Evolutionary conservation across 176 grass and related monocot genomes (phyloP), one percentile per base, ranked within the genome.

Genomic region (Triticum urartu): DNA sequence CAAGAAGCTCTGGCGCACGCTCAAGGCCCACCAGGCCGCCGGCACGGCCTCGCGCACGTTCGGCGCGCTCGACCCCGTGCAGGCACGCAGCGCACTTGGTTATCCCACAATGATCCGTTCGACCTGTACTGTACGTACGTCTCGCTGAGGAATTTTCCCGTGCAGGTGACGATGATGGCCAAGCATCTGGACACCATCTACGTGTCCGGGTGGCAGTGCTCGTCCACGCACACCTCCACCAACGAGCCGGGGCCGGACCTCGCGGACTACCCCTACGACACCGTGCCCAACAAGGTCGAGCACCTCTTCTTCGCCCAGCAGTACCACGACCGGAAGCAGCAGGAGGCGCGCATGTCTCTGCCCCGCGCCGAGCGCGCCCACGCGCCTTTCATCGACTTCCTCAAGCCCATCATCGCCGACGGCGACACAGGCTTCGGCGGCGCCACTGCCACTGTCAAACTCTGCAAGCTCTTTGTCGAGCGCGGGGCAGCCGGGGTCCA

Each of bases 171-270:
- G 26, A 98, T 95, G 95, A 98, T 98, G 95, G 93, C 93, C 9
- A 95, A 94, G 84, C 89, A 95, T 68, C 93, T 98, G 21, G 95
- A 98, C 86, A 93, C 95, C 38, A 83, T 98, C 83, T 98, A 98
- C 88, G 95, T 94, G 21, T 94, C 95, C 73, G 95, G 95, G 17
- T 98, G 95, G 95, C 95, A 98, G 93, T 98, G 95, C 91, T 98
- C 93, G 62, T 98, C 95, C 18, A 98, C 95, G 30, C 95, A 98
- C 87, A 98, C 95, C 71, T 72, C 83, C n/a, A 95, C 80, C 15
- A 93, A 95, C 17, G 95, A 98, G 87, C 93, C 91, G 3, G 95
- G 95, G 3, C 95, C 95, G 0, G 93, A 98, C 89, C 93, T 98
- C 78, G 95, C 95, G 10, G 95, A 98, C 87, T 98, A 98, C 89